Evolutionary conservation across 116 monocot genomes (phyloP).

Genomic region (Phalaenopsis hybrid): DNA sequence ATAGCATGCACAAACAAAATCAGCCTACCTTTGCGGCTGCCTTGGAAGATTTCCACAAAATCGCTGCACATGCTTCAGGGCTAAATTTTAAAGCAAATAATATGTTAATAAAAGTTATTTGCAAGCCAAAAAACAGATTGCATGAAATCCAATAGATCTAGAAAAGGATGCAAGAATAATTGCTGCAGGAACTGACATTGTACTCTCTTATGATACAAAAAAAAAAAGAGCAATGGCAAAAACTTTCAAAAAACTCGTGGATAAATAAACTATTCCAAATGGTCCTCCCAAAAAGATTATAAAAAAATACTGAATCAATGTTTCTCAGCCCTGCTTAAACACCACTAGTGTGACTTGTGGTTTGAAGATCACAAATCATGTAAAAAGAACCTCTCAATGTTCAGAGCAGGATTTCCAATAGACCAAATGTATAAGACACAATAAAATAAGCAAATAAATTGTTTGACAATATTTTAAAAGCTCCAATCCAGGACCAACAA

Average conservation of each 20-base stretch:
- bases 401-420: neutral
- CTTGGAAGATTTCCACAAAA: slow-evolving; percentile 73
- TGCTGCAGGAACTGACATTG: neutral
- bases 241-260: neutral
- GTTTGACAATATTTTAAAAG: neutral
- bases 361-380: neutral
- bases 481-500: neutral
- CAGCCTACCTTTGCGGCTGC: slow-evolving; percentile 69
- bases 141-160: neutral
- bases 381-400: neutral
- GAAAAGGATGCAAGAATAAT: neutral
- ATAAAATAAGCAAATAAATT: neutral
- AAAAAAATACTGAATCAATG: neutral
- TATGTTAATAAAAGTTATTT: neutral
- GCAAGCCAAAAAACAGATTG: neutral
- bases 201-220: neutral
- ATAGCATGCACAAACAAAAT: neutral
- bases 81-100: slow-evolving; percentile 18
- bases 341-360: neutral
- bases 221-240: neutral
- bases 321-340: neutral
- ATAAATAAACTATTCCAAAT: neutral
- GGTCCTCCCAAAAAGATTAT: neutral
- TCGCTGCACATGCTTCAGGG: slow-evolving; percentile 95
- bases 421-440: no score